These are phyloP conservation scores for Laetiporus sulphureus DNA, from an alignment of 1,284 basidiomycete species.

Conservation along the genomic window DNA sequence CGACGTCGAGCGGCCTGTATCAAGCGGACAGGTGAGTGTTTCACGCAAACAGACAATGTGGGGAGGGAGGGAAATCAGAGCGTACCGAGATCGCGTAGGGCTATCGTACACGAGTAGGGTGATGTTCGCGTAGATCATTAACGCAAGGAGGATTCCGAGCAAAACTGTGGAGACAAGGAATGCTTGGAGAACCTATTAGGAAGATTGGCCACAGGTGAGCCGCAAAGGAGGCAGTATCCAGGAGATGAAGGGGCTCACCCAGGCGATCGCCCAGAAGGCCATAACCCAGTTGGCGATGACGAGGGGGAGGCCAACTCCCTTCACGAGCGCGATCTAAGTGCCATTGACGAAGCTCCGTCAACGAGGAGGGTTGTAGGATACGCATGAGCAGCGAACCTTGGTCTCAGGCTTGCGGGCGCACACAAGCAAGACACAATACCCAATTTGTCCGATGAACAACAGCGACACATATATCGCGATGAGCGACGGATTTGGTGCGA, in stretches of 20 bases:
- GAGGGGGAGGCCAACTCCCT: constrained; percentile 73
- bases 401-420: constrained; percentile 71
- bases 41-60: no score
- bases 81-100: constrained; percentile 32
- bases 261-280: constrained; percentile 79
- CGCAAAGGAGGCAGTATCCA: no score
- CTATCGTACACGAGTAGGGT: constrained; percentile 61
- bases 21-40: constrained; percentile 10
- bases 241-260: constrained; percentile 40
- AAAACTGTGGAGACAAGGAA: constrained; percentile 58
- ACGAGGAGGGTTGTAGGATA: not conserved
- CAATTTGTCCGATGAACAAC: constrained; percentile 62
- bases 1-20: constrained; percentile 53
- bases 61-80: not conserved
- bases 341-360: no score
- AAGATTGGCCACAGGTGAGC: no score
- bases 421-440: constrained; percentile 75
- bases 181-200: constrained; percentile 48
- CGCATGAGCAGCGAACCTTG: constrained; percentile 42
- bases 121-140: constrained; percentile 62
- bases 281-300: constrained; percentile 80
- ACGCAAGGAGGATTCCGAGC: constrained; percentile 50
- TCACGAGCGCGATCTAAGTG: constrained; percentile 54
- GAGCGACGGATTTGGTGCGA: constrained; percentile 63
- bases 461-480: constrained; percentile 62